Evolutionary conservation across 768 basidiomycete genomes (phyloP).

Genomic region (Multifurca ochricompacta): DNA sequence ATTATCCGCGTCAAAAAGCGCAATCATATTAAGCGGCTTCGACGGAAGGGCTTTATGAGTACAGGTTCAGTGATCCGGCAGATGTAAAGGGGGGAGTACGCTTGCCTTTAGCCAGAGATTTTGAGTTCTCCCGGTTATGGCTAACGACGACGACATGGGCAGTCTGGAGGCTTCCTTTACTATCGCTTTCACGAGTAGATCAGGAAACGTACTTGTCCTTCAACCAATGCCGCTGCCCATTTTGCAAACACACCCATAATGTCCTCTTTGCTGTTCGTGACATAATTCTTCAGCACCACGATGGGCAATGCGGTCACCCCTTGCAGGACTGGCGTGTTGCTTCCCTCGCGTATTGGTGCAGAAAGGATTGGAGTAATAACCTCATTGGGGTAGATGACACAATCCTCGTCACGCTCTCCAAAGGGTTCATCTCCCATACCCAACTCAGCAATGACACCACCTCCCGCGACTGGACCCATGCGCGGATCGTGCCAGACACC

Average conservation of each 20-base stretch:
- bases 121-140: constrained; percentile 83
- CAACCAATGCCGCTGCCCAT: constrained; percentile 79
- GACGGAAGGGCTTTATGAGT: constrained; percentile 60
- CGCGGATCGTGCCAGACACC: constrained; percentile 84
- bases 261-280: constrained; percentile 54
- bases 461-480: constrained; percentile 77
- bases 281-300: constrained; percentile 79
- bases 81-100: neutral
- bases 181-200: neutral
- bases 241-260: constrained; percentile 66
- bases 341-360: constrained; percentile 2
- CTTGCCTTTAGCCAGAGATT: constrained; percentile 73
- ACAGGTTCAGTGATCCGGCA: neutral
- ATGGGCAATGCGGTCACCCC: constrained; percentile 66
- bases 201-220: constrained; percentile 53
- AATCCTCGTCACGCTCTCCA: constrained; percentile 29
- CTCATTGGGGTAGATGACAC: neutral
- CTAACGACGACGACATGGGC: constrained; percentile 90
- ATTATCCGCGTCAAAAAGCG: constrained; percentile 79
- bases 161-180: constrained; percentile 38
- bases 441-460: constrained; percentile 79
- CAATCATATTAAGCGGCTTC: constrained; percentile 72
- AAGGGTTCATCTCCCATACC: constrained; percentile 73
- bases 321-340: constrained; percentile 31
- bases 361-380: neutral